Base-by-base conservation (phyloP, 345 rosid genomes). In the Raphanus sativus region DNA sequence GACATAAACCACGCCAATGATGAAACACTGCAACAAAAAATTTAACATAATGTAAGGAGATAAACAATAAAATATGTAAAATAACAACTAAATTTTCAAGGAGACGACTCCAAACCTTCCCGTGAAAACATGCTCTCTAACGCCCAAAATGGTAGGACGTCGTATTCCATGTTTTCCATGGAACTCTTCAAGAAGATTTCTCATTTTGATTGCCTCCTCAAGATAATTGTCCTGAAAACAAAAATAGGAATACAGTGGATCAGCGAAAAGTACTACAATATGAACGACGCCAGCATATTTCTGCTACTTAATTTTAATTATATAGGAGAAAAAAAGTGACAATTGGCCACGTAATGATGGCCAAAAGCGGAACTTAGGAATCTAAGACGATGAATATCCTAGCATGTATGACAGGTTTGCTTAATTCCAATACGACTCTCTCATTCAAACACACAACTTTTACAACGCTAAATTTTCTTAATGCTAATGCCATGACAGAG, bases 1-100 rank as follows among this genome's bases (percentile, higher is more conserved):
- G 99, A 95, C 99, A 95, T 95, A 82, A 95, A 95, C 98, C 89
- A 86, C 38, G 99, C 99, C 78, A 95, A 83, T 72, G 98, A 95
- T 67, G 99, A 95, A 75, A 95, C 99, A 92, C 99, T 95, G 93
- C 85, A 86, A 60, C 52, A 50, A 73, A 50, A 10, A 81, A 75
- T 60, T 64, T 60, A 76, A 69, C 81, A 66, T 10, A 17, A 69
- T 65, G 67, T 66, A 54, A 76, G 69, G 77, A 75, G 54, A 75
- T 70, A 38, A 74, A 62, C 54, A 9, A 76, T 12, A 4, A 72
- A 63, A 45, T 42, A 73, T 70, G 26, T 5, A 52, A 12, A 26
- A 34, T 12, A 50, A 30, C 29, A 6, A 63, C 38, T 15, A 32
- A 73, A 1, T 6, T 50, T 30, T 72, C n/a, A 36, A 56, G 62